A percentile compares a stretch with the other conserved stretches of the same genome.
Conservation (phyloP, 257 asterid species). For the Parsonsia alboflavescens region DNA sequence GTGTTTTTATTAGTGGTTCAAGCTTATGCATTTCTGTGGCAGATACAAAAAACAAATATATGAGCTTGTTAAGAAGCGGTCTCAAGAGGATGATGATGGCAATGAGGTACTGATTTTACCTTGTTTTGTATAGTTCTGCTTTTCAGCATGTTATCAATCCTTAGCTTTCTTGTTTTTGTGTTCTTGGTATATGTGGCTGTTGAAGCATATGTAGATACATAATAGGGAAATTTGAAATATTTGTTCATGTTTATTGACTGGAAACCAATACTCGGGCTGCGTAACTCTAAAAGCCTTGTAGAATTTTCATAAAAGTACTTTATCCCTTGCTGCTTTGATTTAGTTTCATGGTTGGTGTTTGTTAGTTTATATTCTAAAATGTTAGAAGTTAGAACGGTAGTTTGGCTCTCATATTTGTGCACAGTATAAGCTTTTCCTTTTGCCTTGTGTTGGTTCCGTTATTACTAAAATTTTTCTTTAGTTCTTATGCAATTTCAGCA, state of each 20-base stretch:
- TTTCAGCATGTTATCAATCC: background rate
- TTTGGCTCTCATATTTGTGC: background rate
- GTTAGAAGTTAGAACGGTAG: background rate
- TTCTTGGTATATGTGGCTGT: background rate
- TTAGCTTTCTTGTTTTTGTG: background rate
- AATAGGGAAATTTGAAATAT: background rate
- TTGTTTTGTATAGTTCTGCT: background rate
- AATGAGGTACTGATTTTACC: conserved; percentile 47
- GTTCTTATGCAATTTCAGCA: background rate
- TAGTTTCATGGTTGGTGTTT: background rate
- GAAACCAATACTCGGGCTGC: background rate
- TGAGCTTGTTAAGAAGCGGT: conserved; percentile 75
- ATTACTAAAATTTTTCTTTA: background rate
- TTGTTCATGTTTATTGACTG: background rate
- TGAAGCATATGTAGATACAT: background rate
- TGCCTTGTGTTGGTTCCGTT: background rate
- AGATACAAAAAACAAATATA: conserved; percentile 77
- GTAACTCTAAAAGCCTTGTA: background rate
- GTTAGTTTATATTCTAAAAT: background rate
- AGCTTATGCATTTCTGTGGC: conserved; percentile 22
- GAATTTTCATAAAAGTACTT: background rate
- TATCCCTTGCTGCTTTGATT: background rate
- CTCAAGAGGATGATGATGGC: conserved; percentile 51
- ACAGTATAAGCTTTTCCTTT: background rate
- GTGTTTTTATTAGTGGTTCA: background rate